Percentiles rank a stretch among this genome's conserved stretches.
Conservation (phyloP, 345 rosid species). For the Eutrema japonicum region DNA sequence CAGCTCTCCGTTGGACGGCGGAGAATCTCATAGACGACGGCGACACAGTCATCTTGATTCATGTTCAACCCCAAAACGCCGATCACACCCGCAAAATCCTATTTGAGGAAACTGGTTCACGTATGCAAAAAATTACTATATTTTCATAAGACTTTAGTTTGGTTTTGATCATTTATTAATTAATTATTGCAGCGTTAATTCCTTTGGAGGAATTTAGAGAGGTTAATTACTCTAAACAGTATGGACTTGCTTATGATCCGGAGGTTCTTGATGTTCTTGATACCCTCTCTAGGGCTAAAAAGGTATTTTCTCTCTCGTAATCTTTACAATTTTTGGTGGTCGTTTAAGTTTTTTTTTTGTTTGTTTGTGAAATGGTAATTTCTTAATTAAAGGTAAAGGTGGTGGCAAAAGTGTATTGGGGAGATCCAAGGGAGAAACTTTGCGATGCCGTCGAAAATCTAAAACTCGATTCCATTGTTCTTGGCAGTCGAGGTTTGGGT, state of each 20-base stretch:
- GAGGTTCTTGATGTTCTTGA: conserved; percentile 75
- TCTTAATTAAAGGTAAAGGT: conserved; percentile 54
- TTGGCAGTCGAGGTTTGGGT: conserved; percentile 96
- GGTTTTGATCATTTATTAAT: not conserved
- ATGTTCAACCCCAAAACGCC: conserved; percentile 45
- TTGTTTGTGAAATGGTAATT: not conserved
- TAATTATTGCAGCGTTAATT: conserved; percentile 58
- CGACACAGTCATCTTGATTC: conserved; percentile 40
- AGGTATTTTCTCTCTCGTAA: conserved; percentile 37
- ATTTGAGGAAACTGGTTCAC: conserved; percentile 46
- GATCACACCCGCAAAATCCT: conserved; percentile 44
- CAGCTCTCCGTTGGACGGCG: conserved; percentile 46
- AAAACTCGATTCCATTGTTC: conserved; percentile 72
- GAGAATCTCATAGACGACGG: conserved; percentile 40
- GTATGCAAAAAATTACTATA: conserved; percentile 23
- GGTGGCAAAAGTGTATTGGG: conserved; percentile 82
- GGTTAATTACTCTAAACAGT: conserved; percentile 57
- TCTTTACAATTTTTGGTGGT: not conserved
- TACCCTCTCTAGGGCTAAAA: conserved; percentile 57
- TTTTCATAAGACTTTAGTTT: not conserved
- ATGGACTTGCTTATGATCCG: conserved; percentile 61
- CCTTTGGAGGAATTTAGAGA: conserved; percentile 77
- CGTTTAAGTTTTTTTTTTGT: not conserved
- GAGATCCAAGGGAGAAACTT: conserved; percentile 82
- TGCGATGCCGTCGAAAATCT: conserved; percentile 66